phyloP scores from a whole-genome alignment of 192 early-diverging fungal genomes.

The Backusella mclennaniae region DNA sequence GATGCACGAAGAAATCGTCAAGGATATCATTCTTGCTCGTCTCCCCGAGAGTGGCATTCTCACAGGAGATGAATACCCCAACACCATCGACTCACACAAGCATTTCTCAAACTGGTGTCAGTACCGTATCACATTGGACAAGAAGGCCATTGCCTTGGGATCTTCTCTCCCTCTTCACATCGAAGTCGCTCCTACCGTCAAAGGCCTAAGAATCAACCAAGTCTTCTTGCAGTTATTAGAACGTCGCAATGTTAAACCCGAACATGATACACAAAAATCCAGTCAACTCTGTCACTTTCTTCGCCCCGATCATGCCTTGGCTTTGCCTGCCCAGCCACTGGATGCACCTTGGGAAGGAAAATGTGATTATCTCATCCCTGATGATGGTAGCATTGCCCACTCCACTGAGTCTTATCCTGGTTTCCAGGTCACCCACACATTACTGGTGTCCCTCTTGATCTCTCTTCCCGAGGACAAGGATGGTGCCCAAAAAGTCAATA shows the following conservation, averaged over 20 bases:
- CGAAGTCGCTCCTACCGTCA: not conserved
- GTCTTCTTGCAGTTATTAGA: slow-evolving; percentile 16
- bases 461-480: not conserved
- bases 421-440: not conserved
- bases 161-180: not conserved
- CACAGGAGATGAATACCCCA: not conserved
- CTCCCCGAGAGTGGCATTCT: slow-evolving; percentile 1
- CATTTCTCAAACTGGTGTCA: slow-evolving; percentile 14
- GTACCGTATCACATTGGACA: slow-evolving; percentile 12
- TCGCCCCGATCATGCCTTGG: not conserved
- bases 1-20: not conserved
- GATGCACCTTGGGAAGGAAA: not conserved
- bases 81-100: not conserved
- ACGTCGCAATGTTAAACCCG: not conserved
- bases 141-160: not conserved
- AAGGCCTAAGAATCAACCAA: not conserved
- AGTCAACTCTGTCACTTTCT: slow-evolving; percentile 1
- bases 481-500: not conserved
- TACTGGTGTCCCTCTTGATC: not conserved
- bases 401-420: not conserved
- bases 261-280: not conserved
- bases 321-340: not conserved
- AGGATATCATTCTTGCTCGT: not conserved
- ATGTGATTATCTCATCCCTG: not conserved
- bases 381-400: not conserved